Percentiles rank a stretch among this genome's conserved stretches.
Evolutionary conservation across 2,329 filamentous ascomycete genomes (phyloP).

Genomic region (Beauveria brongniartii): DNA sequence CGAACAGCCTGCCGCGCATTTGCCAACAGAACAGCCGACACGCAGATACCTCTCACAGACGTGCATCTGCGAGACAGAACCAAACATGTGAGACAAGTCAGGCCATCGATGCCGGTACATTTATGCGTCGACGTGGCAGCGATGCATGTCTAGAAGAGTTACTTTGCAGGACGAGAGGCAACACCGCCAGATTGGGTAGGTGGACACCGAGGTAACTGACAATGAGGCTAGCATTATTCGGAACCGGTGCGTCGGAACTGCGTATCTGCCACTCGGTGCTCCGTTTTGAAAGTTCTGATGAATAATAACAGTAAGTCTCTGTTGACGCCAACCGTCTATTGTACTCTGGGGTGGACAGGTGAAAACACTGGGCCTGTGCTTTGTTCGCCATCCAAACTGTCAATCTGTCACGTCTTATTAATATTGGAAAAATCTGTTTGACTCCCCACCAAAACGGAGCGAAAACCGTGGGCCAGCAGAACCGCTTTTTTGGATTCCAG

Average conservation of each 20-base stretch:
- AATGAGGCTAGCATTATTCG: not conserved
- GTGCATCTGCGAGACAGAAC: not conserved
- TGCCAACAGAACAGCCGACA: not conserved
- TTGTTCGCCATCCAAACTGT: not conserved
- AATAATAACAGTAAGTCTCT: not conserved
- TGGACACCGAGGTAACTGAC: not conserved
- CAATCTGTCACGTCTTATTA: not conserved
- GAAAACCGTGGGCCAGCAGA: not conserved
- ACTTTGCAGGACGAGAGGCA: not conserved
- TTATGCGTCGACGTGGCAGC: not conserved
- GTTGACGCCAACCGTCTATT: not conserved
- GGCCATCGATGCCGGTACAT: not conserved
- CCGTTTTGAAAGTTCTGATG: not conserved
- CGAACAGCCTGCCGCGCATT: too few relatives aligned
- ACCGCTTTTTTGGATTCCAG: constrained; percentile 8
- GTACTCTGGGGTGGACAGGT: not conserved
- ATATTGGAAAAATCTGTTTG: constrained; percentile 3
- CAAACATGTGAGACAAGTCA: not conserved
- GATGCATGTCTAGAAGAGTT: not conserved
- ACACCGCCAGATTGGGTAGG: not conserved
- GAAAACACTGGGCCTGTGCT: not conserved
- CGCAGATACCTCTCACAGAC: not conserved
- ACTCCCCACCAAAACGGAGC: constrained; percentile 9
- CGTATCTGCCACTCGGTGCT: not conserved
- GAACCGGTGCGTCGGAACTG: not conserved